A percentile compares a stretch with the other conserved stretches of the same genome.
phyloP scores from a whole-genome alignment of 2,329 filamentous ascomycete species.

The Fusarium sp. region DNA sequence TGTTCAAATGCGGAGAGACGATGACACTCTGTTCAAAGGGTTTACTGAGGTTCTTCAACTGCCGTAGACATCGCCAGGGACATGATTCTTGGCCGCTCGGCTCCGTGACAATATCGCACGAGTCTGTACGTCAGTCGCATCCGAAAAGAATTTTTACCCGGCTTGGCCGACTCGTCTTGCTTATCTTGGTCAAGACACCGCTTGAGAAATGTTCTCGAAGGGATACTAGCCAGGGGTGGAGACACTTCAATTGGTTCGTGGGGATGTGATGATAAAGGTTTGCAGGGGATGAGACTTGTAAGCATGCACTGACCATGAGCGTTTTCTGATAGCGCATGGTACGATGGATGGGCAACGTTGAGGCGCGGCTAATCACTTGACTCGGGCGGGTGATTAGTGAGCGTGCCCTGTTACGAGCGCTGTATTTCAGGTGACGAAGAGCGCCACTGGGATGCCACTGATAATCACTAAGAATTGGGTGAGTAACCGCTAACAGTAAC shows the following conservation, averaged over 20 bases:
- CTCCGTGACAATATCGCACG: conserved; percentile 23
- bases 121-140: conserved; percentile 11
- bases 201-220: conserved; percentile 37
- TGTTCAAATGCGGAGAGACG: conserved; percentile 26
- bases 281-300: conserved; percentile 10
- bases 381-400: not conserved
- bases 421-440: not conserved
- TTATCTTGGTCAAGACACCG: not conserved
- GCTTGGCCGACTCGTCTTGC: conserved; percentile 13
- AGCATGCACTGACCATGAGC: conserved; percentile 27
- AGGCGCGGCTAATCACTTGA: conserved; percentile 29
- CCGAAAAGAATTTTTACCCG: conserved; percentile 13
- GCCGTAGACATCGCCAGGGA: not conserved
- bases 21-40: not conserved
- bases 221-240: conserved; percentile 20
- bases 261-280: conserved; percentile 15
- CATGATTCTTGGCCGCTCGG: conserved; percentile 8
- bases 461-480: not conserved
- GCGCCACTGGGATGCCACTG: not conserved
- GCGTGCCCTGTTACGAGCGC: not conserved
- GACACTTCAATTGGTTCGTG: not conserved
- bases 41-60: not conserved
- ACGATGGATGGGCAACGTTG: conserved; percentile 1
- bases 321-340: conserved; percentile 27
- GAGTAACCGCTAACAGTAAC: not conserved